Percentiles rank a stretch among this genome's conserved stretches.
These are phyloP conservation scores for Irpex sp. DNA, from an alignment of 1,284 basidiomycete genomes.

Conservation along the genomic window DNA sequence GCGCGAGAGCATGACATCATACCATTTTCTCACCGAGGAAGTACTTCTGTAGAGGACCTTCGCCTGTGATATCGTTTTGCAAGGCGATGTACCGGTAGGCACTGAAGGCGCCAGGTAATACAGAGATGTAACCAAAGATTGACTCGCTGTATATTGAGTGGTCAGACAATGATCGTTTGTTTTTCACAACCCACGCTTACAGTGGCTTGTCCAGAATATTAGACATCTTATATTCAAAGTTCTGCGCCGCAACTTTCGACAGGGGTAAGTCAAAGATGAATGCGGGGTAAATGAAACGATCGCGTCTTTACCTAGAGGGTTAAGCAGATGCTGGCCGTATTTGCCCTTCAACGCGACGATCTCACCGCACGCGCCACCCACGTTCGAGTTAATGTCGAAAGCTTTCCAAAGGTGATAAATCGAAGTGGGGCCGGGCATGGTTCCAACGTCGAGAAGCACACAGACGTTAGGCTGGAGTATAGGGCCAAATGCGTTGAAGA, in stretches of 20 bases:
- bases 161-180: background rate
- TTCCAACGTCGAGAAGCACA: constrained; percentile 92
- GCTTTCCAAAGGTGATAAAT: constrained; percentile 98
- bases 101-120: constrained; percentile 91
- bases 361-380: constrained; percentile 96
- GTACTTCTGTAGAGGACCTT: constrained; percentile 91
- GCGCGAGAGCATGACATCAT: constrained; percentile 20
- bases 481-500: constrained; percentile 85
- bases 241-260: constrained; percentile 74
- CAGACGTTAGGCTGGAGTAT: constrained; percentile 87
- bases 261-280: background rate
- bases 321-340: constrained; percentile 73
- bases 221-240: constrained; percentile 97
- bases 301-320: constrained; percentile 62
- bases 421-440: constrained; percentile 83
- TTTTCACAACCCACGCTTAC: constrained; percentile 24
- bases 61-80: constrained; percentile 79
- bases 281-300: background rate
- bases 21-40: constrained; percentile 93
- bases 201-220: constrained; percentile 91
- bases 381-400: constrained; percentile 94
- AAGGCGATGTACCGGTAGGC: constrained; percentile 91
- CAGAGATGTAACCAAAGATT: constrained; percentile 90
- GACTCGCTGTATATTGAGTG: constrained; percentile 44
- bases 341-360: constrained; percentile 91